Conservation (phyloP, 1,284 basidiomycete species). For the Apiotrichum mycotoxinovorans region DNA sequence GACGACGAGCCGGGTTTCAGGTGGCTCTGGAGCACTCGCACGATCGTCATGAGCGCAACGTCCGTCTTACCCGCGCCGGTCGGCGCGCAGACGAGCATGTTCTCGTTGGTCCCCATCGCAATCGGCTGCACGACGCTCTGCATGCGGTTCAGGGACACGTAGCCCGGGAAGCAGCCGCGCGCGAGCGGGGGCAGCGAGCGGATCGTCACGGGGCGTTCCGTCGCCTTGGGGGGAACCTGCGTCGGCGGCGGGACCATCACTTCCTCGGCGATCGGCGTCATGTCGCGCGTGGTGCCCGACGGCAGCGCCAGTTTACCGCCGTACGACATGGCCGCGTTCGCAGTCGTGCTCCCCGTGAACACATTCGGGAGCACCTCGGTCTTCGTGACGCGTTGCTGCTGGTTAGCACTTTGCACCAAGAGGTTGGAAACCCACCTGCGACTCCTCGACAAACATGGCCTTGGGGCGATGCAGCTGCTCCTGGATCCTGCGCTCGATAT, state of each 20-base stretch:
- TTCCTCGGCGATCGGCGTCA: slow-evolving; percentile 58
- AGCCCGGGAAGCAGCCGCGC: slow-evolving; percentile 87
- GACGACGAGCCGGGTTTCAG: slow-evolving; percentile 39
- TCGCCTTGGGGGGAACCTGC: slow-evolving; percentile 67
- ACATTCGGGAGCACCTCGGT: slow-evolving; percentile 72
- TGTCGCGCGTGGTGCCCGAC: slow-evolving; percentile 69
- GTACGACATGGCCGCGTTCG: slow-evolving; percentile 64
- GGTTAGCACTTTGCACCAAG: slow-evolving; percentile 3
- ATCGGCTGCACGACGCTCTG: slow-evolving; percentile 94
- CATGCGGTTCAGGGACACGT: slow-evolving; percentile 83
- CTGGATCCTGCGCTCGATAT: slow-evolving; percentile 35
- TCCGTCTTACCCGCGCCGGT: slow-evolving; percentile 99
- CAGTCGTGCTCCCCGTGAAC: slow-evolving; percentile 67
- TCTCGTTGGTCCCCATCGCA: slow-evolving; percentile 92
- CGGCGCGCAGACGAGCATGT: slow-evolving; percentile 92
- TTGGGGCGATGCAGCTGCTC: slow-evolving; percentile 38
- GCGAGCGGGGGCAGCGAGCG: slow-evolving; percentile 73
- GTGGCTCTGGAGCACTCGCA: slow-evolving; percentile 80
- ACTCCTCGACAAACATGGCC: slow-evolving; percentile 38
- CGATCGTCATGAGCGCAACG: slow-evolving; percentile 90
- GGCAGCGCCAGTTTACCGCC: slow-evolving; percentile 77
- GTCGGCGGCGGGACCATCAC: slow-evolving; percentile 83
- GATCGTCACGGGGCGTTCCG: slow-evolving; percentile 72
- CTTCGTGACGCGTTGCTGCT: slow-evolving; percentile 56
- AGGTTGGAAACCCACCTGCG: slow-evolving; percentile 18